These are phyloP conservation scores for Boletus vinaceobasis DNA, from an alignment of 768 basidiomycete species.

Conservation along the genomic window DNA sequence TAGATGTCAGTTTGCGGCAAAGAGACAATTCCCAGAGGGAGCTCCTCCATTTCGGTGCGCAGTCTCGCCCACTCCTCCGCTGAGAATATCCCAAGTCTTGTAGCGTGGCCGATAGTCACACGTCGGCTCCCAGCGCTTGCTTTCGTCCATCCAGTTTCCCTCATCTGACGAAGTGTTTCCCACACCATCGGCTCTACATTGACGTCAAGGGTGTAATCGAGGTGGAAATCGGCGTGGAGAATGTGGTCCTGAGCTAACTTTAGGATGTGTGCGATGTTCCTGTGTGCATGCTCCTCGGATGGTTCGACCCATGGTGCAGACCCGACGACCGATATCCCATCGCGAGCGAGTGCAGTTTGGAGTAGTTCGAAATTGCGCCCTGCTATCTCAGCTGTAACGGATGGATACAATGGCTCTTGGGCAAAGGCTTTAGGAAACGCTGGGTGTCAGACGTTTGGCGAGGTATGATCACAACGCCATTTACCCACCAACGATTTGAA, in stretches of 20 bases:
- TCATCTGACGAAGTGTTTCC: conserved; percentile 46
- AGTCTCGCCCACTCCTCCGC: conserved; percentile 44
- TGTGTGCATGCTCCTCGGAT: conserved; percentile 42
- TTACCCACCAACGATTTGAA: conserved; percentile 54
- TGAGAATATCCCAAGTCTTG: conserved; percentile 52
- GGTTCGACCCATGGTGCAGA: conserved; percentile 67
- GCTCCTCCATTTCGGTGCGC: conserved; percentile 31
- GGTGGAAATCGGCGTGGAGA: conserved; percentile 59
- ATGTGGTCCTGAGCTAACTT: conserved; percentile 37
- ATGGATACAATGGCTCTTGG: conserved; percentile 54
- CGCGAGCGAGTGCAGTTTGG: conserved; percentile 35
- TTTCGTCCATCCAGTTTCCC: conserved; percentile 26
- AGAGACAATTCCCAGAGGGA: conserved; percentile 53
- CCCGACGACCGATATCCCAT: conserved; percentile 50
- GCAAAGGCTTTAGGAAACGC: conserved; percentile 46
- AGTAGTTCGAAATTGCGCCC: conserved; percentile 48
- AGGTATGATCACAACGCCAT: neutral
- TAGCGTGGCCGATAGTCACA: conserved; percentile 61
- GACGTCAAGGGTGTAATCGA: conserved; percentile 62
- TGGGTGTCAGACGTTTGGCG: neutral
- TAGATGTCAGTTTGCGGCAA: conserved; percentile 66
- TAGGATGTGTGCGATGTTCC: conserved; percentile 53
- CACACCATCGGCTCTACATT: conserved; percentile 51
- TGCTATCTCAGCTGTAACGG: conserved; percentile 31
- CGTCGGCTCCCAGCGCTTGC: conserved; percentile 28